Evolutionary conservation across 140 eudicot genomes (phyloP).

Genomic region (Ambrosia hybrid): DNA sequence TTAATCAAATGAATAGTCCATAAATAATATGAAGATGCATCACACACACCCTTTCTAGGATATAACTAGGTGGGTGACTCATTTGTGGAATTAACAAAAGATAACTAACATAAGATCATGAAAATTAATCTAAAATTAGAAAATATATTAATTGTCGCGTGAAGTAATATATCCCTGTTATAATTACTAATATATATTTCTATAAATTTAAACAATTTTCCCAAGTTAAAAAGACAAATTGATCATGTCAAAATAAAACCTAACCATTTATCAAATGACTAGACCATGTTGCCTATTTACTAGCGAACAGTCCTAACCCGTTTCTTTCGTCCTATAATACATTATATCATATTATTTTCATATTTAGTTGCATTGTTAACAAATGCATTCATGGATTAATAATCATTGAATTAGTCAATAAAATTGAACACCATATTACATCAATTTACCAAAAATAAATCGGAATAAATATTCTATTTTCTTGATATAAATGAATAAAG

Average conservation of each 20-base stretch:
- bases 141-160: background rate
- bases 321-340: conserved; percentile 1
- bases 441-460: conserved; percentile 13
- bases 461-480: background rate
- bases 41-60: background rate
- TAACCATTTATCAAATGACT: background rate
- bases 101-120: background rate
- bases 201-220: background rate
- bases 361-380: background rate
- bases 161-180: too few relatives aligned
- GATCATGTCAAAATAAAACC: background rate
- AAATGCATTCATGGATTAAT: background rate
- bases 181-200: too few relatives aligned
- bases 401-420: background rate
- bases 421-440: conserved; percentile 11
- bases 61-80: too few relatives aligned
- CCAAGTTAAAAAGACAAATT: background rate
- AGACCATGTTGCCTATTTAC: background rate
- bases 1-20: background rate
- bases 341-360: too few relatives aligned
- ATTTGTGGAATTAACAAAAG: background rate
- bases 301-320: conserved; percentile 8
- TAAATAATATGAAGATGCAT: background rate
- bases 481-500: background rate
- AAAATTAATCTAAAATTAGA: background rate